A percentile compares a stretch with the other conserved stretches of the same genome.
phyloP scores from a whole-genome alignment of 768 basidiomycete species.

The Lactifluus subvellereus region DNA sequence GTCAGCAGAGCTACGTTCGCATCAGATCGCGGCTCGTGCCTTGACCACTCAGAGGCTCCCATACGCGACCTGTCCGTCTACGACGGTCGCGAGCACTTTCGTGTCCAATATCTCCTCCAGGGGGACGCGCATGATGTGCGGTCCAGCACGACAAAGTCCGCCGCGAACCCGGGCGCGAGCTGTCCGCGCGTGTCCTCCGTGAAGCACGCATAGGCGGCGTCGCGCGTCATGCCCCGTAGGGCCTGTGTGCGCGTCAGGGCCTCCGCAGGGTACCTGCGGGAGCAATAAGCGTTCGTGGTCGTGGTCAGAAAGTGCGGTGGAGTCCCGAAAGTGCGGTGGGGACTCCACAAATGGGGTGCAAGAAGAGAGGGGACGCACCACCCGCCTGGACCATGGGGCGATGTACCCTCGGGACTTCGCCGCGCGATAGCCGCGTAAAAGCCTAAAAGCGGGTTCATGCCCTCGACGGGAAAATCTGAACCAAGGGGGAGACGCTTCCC shows the following conservation, averaged over 20 bases:
- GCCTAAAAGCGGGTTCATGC: conserved; percentile 80
- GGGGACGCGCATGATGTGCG: conserved; percentile 68
- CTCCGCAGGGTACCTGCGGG: conserved; percentile 66
- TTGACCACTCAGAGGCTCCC: conserved; percentile 35
- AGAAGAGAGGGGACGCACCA: conserved; percentile 49
- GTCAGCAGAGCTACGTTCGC: not conserved
- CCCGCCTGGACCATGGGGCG: conserved; percentile 77
- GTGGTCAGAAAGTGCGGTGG: not conserved
- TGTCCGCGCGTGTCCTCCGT: conserved; percentile 67
- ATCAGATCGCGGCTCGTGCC: not conserved
- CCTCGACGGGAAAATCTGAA: conserved; percentile 92
- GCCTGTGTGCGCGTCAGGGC: conserved; percentile 77
- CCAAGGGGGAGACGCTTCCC: conserved; percentile 69
- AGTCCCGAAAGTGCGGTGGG: not conserved
- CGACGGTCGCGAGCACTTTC: conserved; percentile 63
- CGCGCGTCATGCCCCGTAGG: conserved; percentile 84
- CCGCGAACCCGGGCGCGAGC: conserved; percentile 69
- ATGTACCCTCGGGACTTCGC: conserved; percentile 57
- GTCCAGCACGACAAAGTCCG: conserved; percentile 83
- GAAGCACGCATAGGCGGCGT: conserved; percentile 86
- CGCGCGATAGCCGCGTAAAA: conserved; percentile 88
- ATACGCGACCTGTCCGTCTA: conserved; percentile 66
- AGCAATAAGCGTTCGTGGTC: not conserved
- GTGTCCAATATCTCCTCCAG: conserved; percentile 55
- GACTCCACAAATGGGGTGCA: not conserved